A percentile compares a stretch with the other conserved stretches of the same genome.
These are phyloP conservation scores for Aspergillus thermomutatus DNA, from an alignment of 2,329 filamentous ascomycete species.

Conservation along the genomic window DNA sequence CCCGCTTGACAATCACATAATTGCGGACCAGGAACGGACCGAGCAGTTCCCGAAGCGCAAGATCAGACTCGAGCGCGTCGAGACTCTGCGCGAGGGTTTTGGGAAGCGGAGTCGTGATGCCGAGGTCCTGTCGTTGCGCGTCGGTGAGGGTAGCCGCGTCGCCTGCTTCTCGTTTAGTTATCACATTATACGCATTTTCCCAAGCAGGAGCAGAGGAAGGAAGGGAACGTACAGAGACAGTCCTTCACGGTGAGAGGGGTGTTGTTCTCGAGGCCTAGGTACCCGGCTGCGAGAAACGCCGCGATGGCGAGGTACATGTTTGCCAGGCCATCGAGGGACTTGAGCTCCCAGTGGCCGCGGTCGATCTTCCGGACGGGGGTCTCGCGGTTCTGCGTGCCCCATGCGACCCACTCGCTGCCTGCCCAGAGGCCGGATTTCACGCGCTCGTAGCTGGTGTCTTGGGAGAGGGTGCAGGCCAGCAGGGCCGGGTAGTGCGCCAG, in stretches of 20 bases:
- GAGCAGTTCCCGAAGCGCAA: slow-evolving; percentile 25
- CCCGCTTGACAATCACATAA: slow-evolving; percentile 32
- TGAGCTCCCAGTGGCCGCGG: slow-evolving; percentile 71
- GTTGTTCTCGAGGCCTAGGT: slow-evolving; percentile 48
- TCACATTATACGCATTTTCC: not conserved
- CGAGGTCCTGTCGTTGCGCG: slow-evolving; percentile 28
- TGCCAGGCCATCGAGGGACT: slow-evolving; percentile 72
- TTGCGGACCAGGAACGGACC: slow-evolving; percentile 25
- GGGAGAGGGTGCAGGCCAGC: slow-evolving; percentile 66
- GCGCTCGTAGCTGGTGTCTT: slow-evolving; percentile 65
- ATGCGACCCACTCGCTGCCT: slow-evolving; percentile 73
- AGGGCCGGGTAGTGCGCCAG: slow-evolving; percentile 64
- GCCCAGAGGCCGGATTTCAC: slow-evolving; percentile 69
- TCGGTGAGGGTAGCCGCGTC: slow-evolving; percentile 34
- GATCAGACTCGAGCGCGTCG: slow-evolving; percentile 27
- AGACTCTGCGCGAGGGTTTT: slow-evolving; percentile 35
- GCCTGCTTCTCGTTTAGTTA: slow-evolving; percentile 12
- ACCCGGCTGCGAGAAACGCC: slow-evolving; percentile 59
- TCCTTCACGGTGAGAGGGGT: slow-evolving; percentile 28
- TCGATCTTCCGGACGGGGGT: slow-evolving; percentile 66
- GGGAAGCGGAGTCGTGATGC: slow-evolving; percentile 37
- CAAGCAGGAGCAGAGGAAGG: not conserved
- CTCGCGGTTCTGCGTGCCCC: slow-evolving; percentile 80
- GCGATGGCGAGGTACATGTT: slow-evolving; percentile 72
- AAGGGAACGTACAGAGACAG: slow-evolving; percentile 27